Percentiles rank a stretch among this genome's conserved stretches.
Evolutionary conservation across 805 yeast genomes (phyloP).

Genomic region (Komagataella kurtzmanii): DNA sequence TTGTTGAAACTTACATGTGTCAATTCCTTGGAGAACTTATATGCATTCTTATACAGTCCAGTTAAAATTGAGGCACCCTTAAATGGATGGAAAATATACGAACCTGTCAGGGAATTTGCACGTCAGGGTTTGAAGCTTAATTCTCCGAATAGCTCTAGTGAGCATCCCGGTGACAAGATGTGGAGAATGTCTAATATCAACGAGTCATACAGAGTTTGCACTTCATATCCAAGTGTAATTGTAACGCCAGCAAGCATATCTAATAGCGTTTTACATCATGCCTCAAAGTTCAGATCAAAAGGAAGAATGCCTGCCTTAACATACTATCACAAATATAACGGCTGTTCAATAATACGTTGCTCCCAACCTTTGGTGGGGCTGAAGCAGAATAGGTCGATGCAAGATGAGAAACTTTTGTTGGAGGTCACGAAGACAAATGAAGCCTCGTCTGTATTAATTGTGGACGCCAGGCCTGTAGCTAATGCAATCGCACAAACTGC

Average conservation of each 20-base stretch:
- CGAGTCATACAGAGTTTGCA: constrained; percentile 47
- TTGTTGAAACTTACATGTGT: constrained; percentile 53
- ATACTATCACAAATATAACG: constrained; percentile 56
- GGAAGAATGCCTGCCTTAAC: constrained; percentile 72
- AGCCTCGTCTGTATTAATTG: constrained; percentile 30
- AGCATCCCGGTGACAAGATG: constrained; percentile 9
- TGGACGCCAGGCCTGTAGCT: constrained; percentile 85
- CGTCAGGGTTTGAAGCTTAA: constrained; percentile 47
- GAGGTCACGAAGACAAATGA: constrained; percentile 49
- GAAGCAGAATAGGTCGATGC: constrained; percentile 76
- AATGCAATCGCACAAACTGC: constrained; percentile 97
- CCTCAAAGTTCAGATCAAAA: constrained; percentile 78
- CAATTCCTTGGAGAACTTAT: constrained; percentile 39
- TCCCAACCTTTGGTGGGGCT: constrained; percentile 90
- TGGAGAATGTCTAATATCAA: constrained; percentile 73
- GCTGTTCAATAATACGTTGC: constrained; percentile 75
- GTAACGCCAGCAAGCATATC: constrained; percentile 69
- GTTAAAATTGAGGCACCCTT: constrained; percentile 50
- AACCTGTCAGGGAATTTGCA: constrained; percentile 47
- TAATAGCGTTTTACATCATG: constrained; percentile 72
- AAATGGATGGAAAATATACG: constrained; percentile 65
- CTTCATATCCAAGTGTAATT: constrained; percentile 58
- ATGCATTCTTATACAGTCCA: constrained; percentile 76
- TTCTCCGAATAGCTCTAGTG: constrained; percentile 4
- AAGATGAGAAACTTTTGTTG: constrained; percentile 72